phyloP scores from a whole-genome alignment of 257 asterid genomes.

The Verbascum thapsus region DNA sequence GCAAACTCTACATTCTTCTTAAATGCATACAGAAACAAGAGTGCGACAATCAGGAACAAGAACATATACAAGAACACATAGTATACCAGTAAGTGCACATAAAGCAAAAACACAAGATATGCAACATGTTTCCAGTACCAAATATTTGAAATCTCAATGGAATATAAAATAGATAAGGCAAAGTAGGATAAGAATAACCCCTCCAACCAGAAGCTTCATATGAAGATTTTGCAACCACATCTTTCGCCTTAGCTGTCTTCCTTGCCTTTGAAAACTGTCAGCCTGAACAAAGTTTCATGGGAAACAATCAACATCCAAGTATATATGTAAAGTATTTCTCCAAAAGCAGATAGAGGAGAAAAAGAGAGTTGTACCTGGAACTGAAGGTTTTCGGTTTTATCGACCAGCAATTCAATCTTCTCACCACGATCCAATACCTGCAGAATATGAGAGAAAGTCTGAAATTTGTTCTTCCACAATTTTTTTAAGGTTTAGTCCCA shows the following conservation, averaged over 20 bases:
- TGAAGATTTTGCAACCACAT: slow-evolving; percentile 96
- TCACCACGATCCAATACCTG: slow-evolving; percentile 98
- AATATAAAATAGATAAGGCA: slow-evolving; percentile 67
- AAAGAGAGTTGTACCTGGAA: slow-evolving; percentile 62
- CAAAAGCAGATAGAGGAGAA: slow-evolving; percentile 9
- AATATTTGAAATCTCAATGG: slow-evolving; percentile 52
- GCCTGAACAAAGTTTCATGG: slow-evolving; percentile 54
- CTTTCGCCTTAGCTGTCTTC: slow-evolving; percentile 86
- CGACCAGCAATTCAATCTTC: slow-evolving; percentile 90
- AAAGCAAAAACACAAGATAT: slow-evolving; percentile 16
- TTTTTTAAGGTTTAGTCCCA: background rate
- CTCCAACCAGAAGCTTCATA: slow-evolving; percentile 79
- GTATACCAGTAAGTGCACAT: slow-evolving; percentile 34
- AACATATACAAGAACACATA: slow-evolving; percentile 23
- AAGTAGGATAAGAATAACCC: slow-evolving; percentile 48
- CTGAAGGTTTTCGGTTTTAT: slow-evolving; percentile 94
- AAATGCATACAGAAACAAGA: slow-evolving; percentile 25
- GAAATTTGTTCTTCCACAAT: background rate
- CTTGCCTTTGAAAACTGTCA: slow-evolving; percentile 97
- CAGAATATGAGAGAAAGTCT: slow-evolving; percentile 20
- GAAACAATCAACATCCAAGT: slow-evolving; percentile 10
- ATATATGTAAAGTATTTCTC: background rate
- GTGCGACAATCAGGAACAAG: slow-evolving; percentile 16
- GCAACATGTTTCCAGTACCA: slow-evolving; percentile 17
- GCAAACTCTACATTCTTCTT: slow-evolving; percentile 20